phyloP scores from a whole-genome alignment of 495 filamentous ascomycete genomes.

The Staphylotrichum longicolle region DNA sequence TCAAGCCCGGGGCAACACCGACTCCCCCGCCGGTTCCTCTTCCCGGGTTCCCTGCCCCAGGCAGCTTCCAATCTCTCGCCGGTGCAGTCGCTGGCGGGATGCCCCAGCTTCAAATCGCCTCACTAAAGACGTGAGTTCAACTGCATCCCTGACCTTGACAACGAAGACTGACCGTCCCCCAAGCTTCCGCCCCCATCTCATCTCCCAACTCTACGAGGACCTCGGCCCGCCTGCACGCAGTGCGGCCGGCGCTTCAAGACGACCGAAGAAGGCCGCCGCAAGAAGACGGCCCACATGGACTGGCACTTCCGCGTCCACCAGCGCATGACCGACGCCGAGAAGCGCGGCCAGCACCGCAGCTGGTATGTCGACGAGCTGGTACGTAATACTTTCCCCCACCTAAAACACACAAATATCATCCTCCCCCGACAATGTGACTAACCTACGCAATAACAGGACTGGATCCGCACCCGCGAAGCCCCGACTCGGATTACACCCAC shows the following conservation, averaged over 20 bases:
- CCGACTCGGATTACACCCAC: slow-evolving; percentile 57
- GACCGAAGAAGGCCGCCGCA: slow-evolving; percentile 71
- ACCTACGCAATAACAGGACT: slow-evolving; percentile 55
- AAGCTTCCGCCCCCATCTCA: slow-evolving; percentile 71
- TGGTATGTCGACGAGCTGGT: slow-evolving; percentile 94
- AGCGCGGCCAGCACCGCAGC: slow-evolving; percentile 79
- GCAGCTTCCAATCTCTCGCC: slow-evolving; percentile 6
- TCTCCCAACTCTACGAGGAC: slow-evolving; percentile 70
- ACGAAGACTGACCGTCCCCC: not conserved
- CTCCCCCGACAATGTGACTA: not conserved
- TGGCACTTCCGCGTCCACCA: slow-evolving; percentile 97
- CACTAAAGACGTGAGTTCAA: slow-evolving; percentile 38
- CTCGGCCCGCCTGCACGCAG: slow-evolving; percentile 79
- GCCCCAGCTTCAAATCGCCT: slow-evolving; percentile 9
- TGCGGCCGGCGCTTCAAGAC: slow-evolving; percentile 84
- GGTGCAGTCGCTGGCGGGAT: slow-evolving; percentile 19
- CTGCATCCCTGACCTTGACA: slow-evolving; percentile 9
- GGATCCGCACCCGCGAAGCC: slow-evolving; percentile 78
- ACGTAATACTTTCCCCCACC: slow-evolving; percentile 35
- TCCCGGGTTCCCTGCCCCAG: not conserved
- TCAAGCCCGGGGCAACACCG: slow-evolving; percentile 38
- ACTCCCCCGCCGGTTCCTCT: slow-evolving; percentile 39
- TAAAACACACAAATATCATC: too few relatives aligned
- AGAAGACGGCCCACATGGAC: slow-evolving; percentile 91
- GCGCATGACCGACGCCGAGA: slow-evolving; percentile 76